Evolutionary conservation across 176 grass and related monocot genomes (phyloP), one percentile per base, ranked within the genome.

Genomic region (Ananas comosus): DNA sequence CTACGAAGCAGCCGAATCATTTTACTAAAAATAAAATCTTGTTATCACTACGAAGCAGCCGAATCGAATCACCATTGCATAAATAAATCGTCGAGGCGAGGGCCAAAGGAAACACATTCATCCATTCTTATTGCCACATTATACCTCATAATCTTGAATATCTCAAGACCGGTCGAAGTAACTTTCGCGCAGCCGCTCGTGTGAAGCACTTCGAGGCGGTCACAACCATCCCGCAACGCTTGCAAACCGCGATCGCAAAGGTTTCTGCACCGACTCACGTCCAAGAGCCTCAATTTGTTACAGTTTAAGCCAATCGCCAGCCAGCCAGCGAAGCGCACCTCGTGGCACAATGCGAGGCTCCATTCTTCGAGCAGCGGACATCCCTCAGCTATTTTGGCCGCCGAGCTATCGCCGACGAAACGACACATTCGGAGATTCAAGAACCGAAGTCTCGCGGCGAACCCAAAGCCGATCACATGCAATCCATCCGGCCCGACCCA

Each of bases 281-380:
- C 83, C 72, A 96, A 83, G 70, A 92, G 78, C 80, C 74, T 79
- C 64, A 96, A 63, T 50, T 83, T 87, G 12, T 67, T 85, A 65
- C 92, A 89, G 49, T 58, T 68, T 22, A 80, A 81, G 13, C 83
- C 79, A 50, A 96, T 91, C 16, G 88, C 74, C 21, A 75, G 83
- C 88, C 92, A 96, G 59, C 92, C 92, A 58, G 81, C 17, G 29
- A 87, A 76, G 63, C 13, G 56, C n/a, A 92, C 64, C 3, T 84
- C 92, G 73, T 89, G 85, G 73, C 92, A 96, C 12, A 96, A 51
- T 25, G 83, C 83, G 9, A 96, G 83, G 70, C 69, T 92, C 88
- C 85, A 96, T 75, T 96, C 92, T 76, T 89, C 83, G 13, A 92
- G 78, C 51, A 87, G 64, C 0, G 83, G 92, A 51, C 92, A 96